Evolutionary conservation across 176 grass and related monocot species (phyloP).

Genomic region (Rhynchospora pubera): DNA sequence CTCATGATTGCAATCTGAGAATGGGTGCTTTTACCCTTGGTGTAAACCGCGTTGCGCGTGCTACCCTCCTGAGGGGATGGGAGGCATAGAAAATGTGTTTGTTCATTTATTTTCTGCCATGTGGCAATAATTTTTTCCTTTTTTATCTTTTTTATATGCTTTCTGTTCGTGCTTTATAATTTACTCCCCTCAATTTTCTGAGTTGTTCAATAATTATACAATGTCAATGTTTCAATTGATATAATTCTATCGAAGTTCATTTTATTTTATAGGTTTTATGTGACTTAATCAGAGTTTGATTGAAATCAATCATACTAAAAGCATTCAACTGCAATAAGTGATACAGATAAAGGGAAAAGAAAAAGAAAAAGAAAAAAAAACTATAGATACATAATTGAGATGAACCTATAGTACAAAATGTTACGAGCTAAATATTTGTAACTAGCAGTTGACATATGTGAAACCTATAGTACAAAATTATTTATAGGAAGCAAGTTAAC

Average conservation of each 20-base stretch:
- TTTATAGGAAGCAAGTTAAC: neutral
- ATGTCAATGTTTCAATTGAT: neutral
- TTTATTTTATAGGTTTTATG: neutral
- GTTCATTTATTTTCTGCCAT: neutral
- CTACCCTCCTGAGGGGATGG: slow-evolving; percentile 91
- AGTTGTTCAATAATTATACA: neutral
- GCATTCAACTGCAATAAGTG: no score
- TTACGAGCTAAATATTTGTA: neutral
- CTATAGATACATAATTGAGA: neutral
- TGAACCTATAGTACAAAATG: no score
- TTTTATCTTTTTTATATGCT: neutral
- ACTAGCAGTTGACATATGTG: neutral
- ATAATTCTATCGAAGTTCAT: neutral
- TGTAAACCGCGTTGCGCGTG: slow-evolving; percentile 83
- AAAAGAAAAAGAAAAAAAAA: neutral
- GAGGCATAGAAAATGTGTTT: slow-evolving; percentile 40
- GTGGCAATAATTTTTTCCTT: neutral
- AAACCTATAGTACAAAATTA: neutral
- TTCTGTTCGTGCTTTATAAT: neutral
- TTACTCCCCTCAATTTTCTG: neutral
- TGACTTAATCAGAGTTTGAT: neutral
- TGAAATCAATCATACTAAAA: neutral
- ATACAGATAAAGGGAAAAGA: neutral
- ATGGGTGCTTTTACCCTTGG: slow-evolving; percentile 96
- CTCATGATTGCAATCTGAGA: slow-evolving; percentile 74